These are phyloP conservation scores for Quercus parvula DNA, from an alignment of 306 rosid species.

Conservation along the genomic window DNA sequence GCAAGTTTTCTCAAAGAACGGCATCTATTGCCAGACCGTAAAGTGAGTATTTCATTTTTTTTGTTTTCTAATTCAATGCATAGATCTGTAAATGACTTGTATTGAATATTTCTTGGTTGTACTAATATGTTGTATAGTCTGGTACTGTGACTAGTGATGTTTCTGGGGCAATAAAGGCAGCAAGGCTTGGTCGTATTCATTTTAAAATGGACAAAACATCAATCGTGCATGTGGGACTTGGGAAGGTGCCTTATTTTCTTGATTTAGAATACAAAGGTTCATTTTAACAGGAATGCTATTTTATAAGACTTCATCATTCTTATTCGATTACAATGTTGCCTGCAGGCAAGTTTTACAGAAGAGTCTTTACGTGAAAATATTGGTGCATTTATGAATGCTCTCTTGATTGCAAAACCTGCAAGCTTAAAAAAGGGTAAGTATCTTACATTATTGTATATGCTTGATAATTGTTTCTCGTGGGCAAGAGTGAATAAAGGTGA, in stretches of 20 bases:
- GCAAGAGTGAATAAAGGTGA: neutral
- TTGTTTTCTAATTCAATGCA: slow-evolving; percentile 17
- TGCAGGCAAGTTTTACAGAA: slow-evolving; percentile 76
- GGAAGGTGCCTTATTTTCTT: slow-evolving; percentile 60
- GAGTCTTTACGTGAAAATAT: slow-evolving; percentile 79
- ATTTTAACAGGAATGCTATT: slow-evolving; percentile 4
- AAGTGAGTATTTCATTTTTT: slow-evolving; percentile 51
- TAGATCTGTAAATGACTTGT: neutral
- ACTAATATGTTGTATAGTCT: slow-evolving; percentile 50
- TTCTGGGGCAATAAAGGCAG: slow-evolving; percentile 75
- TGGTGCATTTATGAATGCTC: slow-evolving; percentile 90
- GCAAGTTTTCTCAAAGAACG: slow-evolving; percentile 93
- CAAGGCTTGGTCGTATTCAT: slow-evolving; percentile 77
- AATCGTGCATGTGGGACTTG: slow-evolving; percentile 83
- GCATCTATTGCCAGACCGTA: slow-evolving; percentile 92
- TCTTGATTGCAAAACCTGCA: slow-evolving; percentile 80
- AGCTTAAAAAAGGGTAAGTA: slow-evolving; percentile 93
- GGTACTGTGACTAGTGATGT: slow-evolving; percentile 94
- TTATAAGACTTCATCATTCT: neutral
- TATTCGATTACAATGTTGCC: slow-evolving; percentile 16
- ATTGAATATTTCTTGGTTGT: slow-evolving; percentile 24
- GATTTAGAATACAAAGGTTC: slow-evolving; percentile 10
- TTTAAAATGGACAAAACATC: slow-evolving; percentile 95
- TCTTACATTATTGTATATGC: slow-evolving; percentile 3
- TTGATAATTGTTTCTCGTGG: neutral